Percentiles rank a stretch among this genome's conserved stretches.
These are phyloP conservation scores for Pleurostoma richardsiae DNA, from an alignment of 2,329 filamentous ascomycete genomes.

Conservation along the genomic window DNA sequence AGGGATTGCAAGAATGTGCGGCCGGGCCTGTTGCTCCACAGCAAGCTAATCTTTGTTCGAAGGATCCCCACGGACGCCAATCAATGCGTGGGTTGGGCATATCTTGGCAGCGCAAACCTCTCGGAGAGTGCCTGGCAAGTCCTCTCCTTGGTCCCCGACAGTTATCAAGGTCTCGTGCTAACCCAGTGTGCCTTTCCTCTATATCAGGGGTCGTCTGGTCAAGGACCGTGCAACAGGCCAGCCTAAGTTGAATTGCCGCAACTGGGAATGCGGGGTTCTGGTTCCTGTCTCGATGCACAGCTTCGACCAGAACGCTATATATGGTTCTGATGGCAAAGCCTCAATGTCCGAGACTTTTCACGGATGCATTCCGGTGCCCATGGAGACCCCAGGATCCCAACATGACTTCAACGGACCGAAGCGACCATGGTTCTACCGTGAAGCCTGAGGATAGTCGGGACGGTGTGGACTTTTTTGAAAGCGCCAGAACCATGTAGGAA, in stretches of 20 bases:
- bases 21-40: conserved; percentile 76
- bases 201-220: conserved; percentile 58
- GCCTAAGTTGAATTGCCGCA: conserved; percentile 76
- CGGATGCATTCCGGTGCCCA: conserved; percentile 56
- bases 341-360: conserved; percentile 42
- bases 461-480: background rate
- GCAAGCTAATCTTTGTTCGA: conserved; percentile 63
- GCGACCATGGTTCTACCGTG: conserved; percentile 36
- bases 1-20: conserved; percentile 72
- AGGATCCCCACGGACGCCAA: conserved; percentile 2
- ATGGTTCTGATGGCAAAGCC: background rate
- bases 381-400: conserved; percentile 50
- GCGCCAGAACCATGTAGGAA: too few relatives aligned
- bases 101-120: conserved; percentile 86
- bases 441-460: background rate
- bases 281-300: conserved; percentile 46
- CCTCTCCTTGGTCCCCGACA: conserved; percentile 7
- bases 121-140: conserved; percentile 87
- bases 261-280: conserved; percentile 94
- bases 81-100: conserved; percentile 59
- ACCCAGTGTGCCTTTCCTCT: background rate
- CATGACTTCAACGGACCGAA: conserved; percentile 32
- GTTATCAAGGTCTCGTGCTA: conserved; percentile 5
- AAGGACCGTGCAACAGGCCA: conserved; percentile 62
- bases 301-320: background rate